Evolutionary conservation across 345 rosid species (phyloP).

Genomic region (Linum usitatissimum): DNA sequence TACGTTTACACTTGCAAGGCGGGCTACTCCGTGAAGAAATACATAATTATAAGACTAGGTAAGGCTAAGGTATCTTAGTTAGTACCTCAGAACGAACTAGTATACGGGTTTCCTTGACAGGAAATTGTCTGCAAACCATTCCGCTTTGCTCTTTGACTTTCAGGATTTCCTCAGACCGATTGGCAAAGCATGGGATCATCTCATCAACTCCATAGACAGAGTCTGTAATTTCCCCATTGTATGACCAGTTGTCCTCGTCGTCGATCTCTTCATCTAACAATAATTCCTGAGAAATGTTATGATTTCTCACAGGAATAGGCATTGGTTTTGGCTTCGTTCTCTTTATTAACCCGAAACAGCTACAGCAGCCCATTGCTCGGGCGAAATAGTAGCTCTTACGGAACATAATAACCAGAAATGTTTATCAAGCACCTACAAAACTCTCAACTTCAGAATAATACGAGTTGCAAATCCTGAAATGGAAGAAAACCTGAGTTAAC

Average conservation of each 20-base stretch:
- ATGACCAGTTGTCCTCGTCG: constrained; percentile 39
- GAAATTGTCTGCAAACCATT: constrained; percentile 73
- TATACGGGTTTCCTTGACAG: constrained; percentile 73
- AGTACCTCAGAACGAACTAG: constrained; percentile 79
- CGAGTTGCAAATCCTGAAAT: constrained; percentile 24
- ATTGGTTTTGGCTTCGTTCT: constrained; percentile 26
- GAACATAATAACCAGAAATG: constrained; percentile 35
- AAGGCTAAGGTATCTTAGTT: not conserved
- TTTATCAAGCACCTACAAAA: constrained; percentile 14
- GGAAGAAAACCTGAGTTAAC: constrained; percentile 8
- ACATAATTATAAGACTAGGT: not conserved
- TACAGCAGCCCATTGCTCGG: constrained; percentile 73
- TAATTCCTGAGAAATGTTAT: constrained; percentile 35
- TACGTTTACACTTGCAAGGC: not conserved
- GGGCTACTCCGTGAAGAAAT: not conserved
- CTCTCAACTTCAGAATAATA: constrained; percentile 17
- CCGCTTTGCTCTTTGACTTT: constrained; percentile 57
- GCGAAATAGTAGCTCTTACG: constrained; percentile 43
- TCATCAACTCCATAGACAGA: constrained; percentile 38
- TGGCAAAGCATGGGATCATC: constrained; percentile 37
- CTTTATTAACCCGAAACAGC: constrained; percentile 67
- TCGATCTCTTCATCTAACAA: constrained; percentile 55
- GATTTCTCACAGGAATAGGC: constrained; percentile 27
- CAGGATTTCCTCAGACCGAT: constrained; percentile 67
- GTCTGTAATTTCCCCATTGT: constrained; percentile 46